These are phyloP conservation scores for Inga oerstediana DNA, from an alignment of 306 rosid species.

Conservation along the genomic window DNA sequence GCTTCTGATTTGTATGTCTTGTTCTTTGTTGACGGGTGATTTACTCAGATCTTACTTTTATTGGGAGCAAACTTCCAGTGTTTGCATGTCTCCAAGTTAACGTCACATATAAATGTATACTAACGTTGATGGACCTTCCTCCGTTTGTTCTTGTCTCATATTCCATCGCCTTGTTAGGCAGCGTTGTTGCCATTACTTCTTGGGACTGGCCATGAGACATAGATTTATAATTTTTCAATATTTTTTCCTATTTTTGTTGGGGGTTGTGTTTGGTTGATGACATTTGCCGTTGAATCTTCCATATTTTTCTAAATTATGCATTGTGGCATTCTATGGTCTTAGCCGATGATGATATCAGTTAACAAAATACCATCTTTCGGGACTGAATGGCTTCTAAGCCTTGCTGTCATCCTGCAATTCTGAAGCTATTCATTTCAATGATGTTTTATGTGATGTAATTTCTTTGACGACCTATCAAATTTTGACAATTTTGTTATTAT, in stretches of 20 bases:
- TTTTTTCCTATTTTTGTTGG: too few species aligned
- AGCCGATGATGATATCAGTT: constrained; percentile 52
- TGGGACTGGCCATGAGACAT: constrained; percentile 72
- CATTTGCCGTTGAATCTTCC: neutral
- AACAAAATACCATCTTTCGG: neutral
- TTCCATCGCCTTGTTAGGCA: constrained; percentile 69
- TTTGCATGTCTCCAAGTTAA: constrained; percentile 55
- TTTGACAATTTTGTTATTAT: neutral
- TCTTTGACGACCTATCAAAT: neutral
- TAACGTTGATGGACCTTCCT: constrained; percentile 54
- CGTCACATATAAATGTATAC: constrained; percentile 37
- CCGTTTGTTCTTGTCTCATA: constrained; percentile 61
- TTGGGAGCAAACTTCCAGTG: constrained; percentile 34
- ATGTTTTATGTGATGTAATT: neutral
- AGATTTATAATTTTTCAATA: constrained; percentile 19
- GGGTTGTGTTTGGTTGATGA: neutral
- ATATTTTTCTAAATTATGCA: neutral
- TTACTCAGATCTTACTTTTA: constrained; percentile 6
- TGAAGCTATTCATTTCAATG: constrained; percentile 33
- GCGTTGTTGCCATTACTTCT: constrained; percentile 62
- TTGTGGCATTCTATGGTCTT: neutral
- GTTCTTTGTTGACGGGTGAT: neutral
- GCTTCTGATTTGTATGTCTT: neutral
- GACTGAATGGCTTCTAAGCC: constrained; percentile 46
- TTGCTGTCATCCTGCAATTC: constrained; percentile 61